A percentile compares a stretch with the other conserved stretches of the same genome.
Conservation (phyloP, 192 early-diverging fungal genomes). For the Coemansia sp. region DNA sequence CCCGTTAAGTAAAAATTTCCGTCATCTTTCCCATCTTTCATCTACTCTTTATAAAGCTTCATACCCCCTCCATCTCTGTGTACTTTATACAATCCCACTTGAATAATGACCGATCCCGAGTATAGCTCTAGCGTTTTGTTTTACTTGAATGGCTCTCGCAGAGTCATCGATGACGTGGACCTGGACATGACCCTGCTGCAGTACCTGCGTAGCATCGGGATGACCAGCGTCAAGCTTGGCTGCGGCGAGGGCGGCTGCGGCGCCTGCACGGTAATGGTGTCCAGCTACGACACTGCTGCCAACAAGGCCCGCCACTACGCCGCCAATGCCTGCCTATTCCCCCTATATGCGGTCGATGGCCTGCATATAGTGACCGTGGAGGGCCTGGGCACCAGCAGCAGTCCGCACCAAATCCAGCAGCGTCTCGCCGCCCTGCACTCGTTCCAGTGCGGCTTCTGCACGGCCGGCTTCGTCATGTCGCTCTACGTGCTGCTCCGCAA, state of each 20-base stretch:
- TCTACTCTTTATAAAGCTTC: neutral
- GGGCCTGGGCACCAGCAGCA: slow-evolving; percentile 65
- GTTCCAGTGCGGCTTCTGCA: slow-evolving; percentile 90
- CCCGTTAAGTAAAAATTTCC: neutral
- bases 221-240: slow-evolving; percentile 78
- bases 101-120: neutral
- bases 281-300: slow-evolving; percentile 54
- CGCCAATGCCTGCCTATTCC: slow-evolving; percentile 72
- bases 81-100: neutral
- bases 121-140: slow-evolving; percentile 39
- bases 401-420: slow-evolving; percentile 76
- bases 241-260: slow-evolving; percentile 78
- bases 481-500: slow-evolving; percentile 75
- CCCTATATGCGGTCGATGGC: slow-evolving; percentile 67
- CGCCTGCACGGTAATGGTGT: slow-evolving; percentile 80
- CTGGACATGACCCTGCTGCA: slow-evolving; percentile 65
- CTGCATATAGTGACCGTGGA: slow-evolving; percentile 84
- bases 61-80: too few relatives aligned
- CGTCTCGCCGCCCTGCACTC: slow-evolving; percentile 71
- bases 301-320: slow-evolving; percentile 48
- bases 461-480: slow-evolving; percentile 87
- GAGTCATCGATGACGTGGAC: slow-evolving; percentile 57
- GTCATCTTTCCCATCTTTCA: slow-evolving; percentile 1
- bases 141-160: slow-evolving; percentile 61
- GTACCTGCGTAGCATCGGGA: slow-evolving; percentile 62